Percentiles rank a stretch among this genome's conserved stretches.
These are phyloP conservation scores for Tephrocybe sp. DNA, from an alignment of 768 basidiomycete species.

Conservation along the genomic window DNA sequence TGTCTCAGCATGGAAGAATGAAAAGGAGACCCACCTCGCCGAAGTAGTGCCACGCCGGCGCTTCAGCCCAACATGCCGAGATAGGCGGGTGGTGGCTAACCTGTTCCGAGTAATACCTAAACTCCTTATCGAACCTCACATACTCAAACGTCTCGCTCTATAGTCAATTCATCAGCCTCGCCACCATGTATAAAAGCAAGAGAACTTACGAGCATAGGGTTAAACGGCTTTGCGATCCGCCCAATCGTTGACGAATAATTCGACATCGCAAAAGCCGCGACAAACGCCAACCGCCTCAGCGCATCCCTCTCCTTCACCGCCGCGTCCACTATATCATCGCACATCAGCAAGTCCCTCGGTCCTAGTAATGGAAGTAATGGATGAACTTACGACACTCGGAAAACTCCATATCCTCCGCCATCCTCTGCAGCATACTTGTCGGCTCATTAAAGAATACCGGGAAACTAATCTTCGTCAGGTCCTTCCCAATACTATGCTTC, in stretches of 20 bases:
- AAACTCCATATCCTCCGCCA: conserved; percentile 99
- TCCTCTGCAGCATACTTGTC: conserved; percentile 95
- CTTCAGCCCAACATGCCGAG: conserved; percentile 93
- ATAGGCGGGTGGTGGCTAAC: conserved; percentile 98
- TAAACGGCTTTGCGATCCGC: conserved; percentile 95
- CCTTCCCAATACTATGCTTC: conserved; percentile 95
- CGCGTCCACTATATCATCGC: conserved; percentile 70
- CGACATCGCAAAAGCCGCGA: conserved; percentile 96
- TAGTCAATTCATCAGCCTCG: neutral
- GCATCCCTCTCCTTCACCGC: conserved; percentile 78
- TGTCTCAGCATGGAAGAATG: neutral
- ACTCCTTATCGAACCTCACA: conserved; percentile 82
- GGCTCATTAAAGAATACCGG: conserved; percentile 94
- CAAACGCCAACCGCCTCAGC: conserved; percentile 82
- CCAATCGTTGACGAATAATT: conserved; percentile 98
- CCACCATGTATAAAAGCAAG: neutral
- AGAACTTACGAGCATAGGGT: conserved; percentile 82
- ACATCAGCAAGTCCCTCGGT: neutral
- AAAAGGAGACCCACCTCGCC: conserved; percentile 59
- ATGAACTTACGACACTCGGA: conserved; percentile 77
- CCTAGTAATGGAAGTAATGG: neutral
- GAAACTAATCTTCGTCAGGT: conserved; percentile 93
- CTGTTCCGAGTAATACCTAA: conserved; percentile 94
- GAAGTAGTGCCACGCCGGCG: conserved; percentile 86
- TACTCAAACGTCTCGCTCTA: conserved; percentile 96